Evolutionary conservation across 495 filamentous ascomycete genomes (phyloP).

Genomic region (Zalerion maritima): DNA sequence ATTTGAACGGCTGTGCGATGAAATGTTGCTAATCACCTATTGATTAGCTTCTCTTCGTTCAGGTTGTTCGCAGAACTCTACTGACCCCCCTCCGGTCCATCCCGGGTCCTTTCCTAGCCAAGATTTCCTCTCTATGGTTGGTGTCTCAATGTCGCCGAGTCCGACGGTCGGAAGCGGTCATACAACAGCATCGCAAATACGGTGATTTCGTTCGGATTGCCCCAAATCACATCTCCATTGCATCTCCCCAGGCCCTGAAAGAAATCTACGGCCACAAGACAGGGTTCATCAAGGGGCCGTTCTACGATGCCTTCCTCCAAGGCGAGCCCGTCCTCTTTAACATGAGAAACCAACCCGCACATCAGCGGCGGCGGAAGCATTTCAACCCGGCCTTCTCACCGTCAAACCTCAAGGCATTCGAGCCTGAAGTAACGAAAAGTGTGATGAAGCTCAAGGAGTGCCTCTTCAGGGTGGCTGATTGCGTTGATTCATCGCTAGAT

Average conservation of each 20-base stretch:
- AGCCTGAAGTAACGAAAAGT: background rate
- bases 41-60: slow-evolving; percentile 1
- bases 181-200: slow-evolving; percentile 3
- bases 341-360: too few relatives aligned
- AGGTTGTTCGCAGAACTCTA: slow-evolving; percentile 2
- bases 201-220: slow-evolving; percentile 17
- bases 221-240: slow-evolving; percentile 16
- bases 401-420: slow-evolving; percentile 1
- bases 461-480: too few relatives aligned
- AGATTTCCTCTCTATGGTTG: slow-evolving; percentile 6
- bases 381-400: slow-evolving; percentile 3
- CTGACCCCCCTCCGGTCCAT: slow-evolving; percentile 7
- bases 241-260: slow-evolving; percentile 14
- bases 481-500: too few relatives aligned
- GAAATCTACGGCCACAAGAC: slow-evolving; percentile 17
- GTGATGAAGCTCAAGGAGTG: background rate
- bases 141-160: slow-evolving; percentile 3
- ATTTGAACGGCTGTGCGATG: background rate
- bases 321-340: too few relatives aligned
- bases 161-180: slow-evolving; percentile 5
- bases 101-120: slow-evolving; percentile 5
- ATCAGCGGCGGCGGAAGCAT: slow-evolving; percentile 3
- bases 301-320: too few relatives aligned
- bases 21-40: background rate
- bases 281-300: slow-evolving; percentile 7